phyloP scores from a whole-genome alignment of 2,329 filamentous ascomycete genomes.

The Aspergillus ibericus region DNA sequence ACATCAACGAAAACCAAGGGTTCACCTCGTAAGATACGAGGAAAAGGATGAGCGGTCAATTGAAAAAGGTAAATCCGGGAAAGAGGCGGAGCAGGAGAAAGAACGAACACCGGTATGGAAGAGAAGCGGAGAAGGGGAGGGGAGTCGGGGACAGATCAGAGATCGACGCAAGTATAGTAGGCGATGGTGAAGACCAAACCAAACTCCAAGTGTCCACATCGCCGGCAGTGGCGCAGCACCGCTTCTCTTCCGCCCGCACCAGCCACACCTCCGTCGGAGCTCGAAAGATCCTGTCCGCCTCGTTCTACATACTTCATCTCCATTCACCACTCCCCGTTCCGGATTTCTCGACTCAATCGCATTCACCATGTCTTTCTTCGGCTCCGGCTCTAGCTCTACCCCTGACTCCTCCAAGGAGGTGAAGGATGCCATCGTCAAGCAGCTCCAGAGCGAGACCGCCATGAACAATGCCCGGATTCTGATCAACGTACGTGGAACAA shows the following conservation, averaged over 20 bases:
- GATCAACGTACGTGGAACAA: conserved; percentile 60
- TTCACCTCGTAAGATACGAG: neutral
- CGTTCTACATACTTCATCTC: neutral
- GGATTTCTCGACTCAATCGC: neutral
- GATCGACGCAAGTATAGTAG: neutral
- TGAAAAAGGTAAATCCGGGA: conserved; percentile 38
- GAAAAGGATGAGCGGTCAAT: neutral
- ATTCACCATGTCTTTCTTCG: conserved; percentile 41
- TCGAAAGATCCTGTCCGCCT: conserved; percentile 12
- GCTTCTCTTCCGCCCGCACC: conserved; percentile 1
- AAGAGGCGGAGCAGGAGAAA: conserved; percentile 8
- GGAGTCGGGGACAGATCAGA: conserved; percentile 3
- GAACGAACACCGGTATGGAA: neutral
- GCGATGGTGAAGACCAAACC: neutral
- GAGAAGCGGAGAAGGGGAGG: conserved; percentile 10
- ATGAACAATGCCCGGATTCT: conserved; percentile 68
- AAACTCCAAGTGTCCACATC: conserved; percentile 28
- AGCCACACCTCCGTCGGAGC: conserved; percentile 18
- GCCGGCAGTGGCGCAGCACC: conserved; percentile 18
- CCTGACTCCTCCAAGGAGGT: conserved; percentile 33
- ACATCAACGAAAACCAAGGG: conserved; percentile 44
- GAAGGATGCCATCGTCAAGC: conserved; percentile 61
- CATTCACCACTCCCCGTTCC: neutral
- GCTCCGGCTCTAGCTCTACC: conserved; percentile 32
- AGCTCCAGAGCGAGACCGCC: conserved; percentile 64